Evolutionary conservation across 2,329 filamentous ascomycete genomes (phyloP), one percentile per base, ranked within the genome.

Genomic region (Talaromyces verruculosus): DNA sequence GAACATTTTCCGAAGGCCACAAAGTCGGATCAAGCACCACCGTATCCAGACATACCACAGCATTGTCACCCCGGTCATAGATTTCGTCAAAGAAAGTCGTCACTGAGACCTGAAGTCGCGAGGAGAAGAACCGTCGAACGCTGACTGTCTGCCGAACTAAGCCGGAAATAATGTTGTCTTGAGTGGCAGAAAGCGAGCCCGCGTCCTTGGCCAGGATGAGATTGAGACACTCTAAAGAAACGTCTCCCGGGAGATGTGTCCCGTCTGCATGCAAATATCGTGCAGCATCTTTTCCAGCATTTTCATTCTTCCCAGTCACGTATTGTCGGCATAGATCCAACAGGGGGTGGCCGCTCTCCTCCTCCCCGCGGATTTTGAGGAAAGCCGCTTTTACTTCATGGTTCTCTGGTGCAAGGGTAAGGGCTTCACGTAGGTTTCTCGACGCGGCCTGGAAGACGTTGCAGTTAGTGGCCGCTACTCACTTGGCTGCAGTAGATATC

Each of bases 11-110:
- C 3, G 76, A 77, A 19, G 76, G 75, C 82, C 82, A 84, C 5
- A 82, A 75, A 5, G 74, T 74, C n/a, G 75, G 74, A 67, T 82
- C 80, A 61, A 83, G 70, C 5, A 82, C 79, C 25, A 83, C 78
- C 1, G 77, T 79, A 65, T 82, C 79, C 64, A 84, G 72, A 64
- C 79, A 82, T 22, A 81, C 80, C 2, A 81, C 80, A 6, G 81
- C 76, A 5, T 77, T 78, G 70, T 83, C 81, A 13, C 82, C 82
- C 61, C 82, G 75, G 58, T 80, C 78, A 67, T 82, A 84, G 53
- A 84, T 77, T 51, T 82, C 78, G 59, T 83, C 80, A 59, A 84
- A 84, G 66, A 82, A 81, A 11, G 78, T 76, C 2, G 80, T 83
- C 39, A 81, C 79, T 2, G 79, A 82, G 11, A 73, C 67, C 63